phyloP scores from a whole-genome alignment of 1,284 basidiomycete genomes.

The Sporisorium iseilematis-ciliati region DNA sequence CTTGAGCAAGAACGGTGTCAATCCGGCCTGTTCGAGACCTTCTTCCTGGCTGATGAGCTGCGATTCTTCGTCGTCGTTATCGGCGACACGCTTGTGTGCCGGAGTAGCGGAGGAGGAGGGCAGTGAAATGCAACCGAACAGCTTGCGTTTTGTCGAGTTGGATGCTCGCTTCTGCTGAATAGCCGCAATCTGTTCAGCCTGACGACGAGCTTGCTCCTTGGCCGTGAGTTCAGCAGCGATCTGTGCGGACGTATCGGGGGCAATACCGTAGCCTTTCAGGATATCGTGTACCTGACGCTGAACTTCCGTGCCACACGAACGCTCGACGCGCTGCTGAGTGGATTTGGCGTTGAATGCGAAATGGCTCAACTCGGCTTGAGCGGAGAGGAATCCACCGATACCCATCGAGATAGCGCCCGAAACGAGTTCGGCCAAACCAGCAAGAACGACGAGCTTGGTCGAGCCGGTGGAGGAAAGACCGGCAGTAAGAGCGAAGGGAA shows the following conservation, averaged over 20 bases:
- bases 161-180: conserved; percentile 4
- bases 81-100: conserved; percentile 13
- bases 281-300: conserved; percentile 92
- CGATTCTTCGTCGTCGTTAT: conserved; percentile 21
- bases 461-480: conserved; percentile 91
- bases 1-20: conserved; percentile 63
- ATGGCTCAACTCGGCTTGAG: conserved; percentile 94
- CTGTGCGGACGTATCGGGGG: conserved; percentile 81
- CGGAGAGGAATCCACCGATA: conserved; percentile 94
- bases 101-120: conserved; percentile 18
- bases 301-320: conserved; percentile 92
- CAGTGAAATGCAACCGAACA: conserved; percentile 43
- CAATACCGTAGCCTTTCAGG: conserved; percentile 87
- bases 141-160: conserved; percentile 12
- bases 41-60: conserved; percentile 14
- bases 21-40: conserved; percentile 45
- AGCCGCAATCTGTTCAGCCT: conserved; percentile 10
- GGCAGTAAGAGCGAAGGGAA: conserved; percentile 73
- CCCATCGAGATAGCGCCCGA: conserved; percentile 82
- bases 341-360: conserved; percentile 48
- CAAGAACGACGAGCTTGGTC: conserved; percentile 87
- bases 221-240: conserved; percentile 74
- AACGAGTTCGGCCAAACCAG: conserved; percentile 82
- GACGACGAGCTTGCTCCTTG: conserved; percentile 26
- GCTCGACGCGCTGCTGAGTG: conserved; percentile 79